Percentiles rank a stretch among this genome's conserved stretches.
Evolutionary conservation across 495 filamentous ascomycete species (phyloP).

Genomic region (Hyaloscypha bicolor): DNA sequence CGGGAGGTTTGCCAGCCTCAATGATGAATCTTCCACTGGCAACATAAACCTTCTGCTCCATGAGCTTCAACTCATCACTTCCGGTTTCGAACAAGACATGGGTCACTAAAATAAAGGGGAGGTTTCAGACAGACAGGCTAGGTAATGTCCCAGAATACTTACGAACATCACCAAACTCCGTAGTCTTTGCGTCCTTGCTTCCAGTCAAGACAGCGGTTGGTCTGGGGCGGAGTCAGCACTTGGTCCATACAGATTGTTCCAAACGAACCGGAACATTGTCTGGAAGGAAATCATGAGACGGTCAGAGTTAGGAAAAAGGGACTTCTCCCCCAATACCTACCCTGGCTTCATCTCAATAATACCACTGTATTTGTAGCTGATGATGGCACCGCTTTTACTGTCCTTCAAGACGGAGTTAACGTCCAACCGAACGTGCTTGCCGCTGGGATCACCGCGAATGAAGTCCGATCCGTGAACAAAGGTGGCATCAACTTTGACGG

Average conservation of each 20-base stretch:
- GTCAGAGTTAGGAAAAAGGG: too few species aligned
- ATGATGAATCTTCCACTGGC: slow-evolving; percentile 56
- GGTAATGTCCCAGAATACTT: slow-evolving; percentile 31
- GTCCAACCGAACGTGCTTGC: slow-evolving; percentile 51
- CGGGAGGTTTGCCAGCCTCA: slow-evolving; percentile 51
- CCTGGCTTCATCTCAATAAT: slow-evolving; percentile 42
- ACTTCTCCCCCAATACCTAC: too few species aligned
- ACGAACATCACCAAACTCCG: slow-evolving; percentile 60
- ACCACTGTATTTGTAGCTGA: slow-evolving; percentile 56
- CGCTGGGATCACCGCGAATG: slow-evolving; percentile 42
- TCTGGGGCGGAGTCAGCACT: too few species aligned
- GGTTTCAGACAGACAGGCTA: background rate
- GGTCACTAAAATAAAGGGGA: slow-evolving; percentile 41
- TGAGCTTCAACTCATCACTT: slow-evolving; percentile 47
- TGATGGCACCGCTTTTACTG: slow-evolving; percentile 35
- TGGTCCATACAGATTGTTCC: too few species aligned
- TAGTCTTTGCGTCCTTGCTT: slow-evolving; percentile 49
- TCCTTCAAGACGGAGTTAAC: slow-evolving; percentile 51
- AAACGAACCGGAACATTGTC: too few species aligned
- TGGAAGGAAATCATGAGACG: too few species aligned
- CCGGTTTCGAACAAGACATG: slow-evolving; percentile 59
- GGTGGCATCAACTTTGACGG: slow-evolving; percentile 47
- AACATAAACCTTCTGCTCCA: slow-evolving; percentile 57
- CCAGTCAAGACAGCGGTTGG: slow-evolving; percentile 45
- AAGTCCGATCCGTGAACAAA: slow-evolving; percentile 36